A percentile compares a stretch with the other conserved stretches of the same genome.
Evolutionary conservation across 1,284 basidiomycete species (phyloP).

Genomic region (Marasmius sp.): DNA sequence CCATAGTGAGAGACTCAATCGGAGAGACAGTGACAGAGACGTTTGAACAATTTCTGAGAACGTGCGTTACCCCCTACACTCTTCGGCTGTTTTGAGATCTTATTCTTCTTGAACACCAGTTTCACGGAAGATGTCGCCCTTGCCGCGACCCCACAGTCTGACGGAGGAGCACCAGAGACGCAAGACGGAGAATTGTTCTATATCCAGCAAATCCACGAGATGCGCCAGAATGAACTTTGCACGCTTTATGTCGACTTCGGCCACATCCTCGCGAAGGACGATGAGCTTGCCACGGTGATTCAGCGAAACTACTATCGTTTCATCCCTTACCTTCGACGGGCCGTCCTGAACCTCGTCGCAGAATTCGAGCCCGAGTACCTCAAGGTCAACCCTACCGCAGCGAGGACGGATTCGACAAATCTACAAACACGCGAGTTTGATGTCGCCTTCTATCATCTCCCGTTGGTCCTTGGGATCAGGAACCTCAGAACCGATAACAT

Average conservation of each 20-base stretch:
- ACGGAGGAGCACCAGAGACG: constrained; percentile 56
- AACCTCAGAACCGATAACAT: constrained; percentile 92
- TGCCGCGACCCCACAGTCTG: constrained; percentile 72
- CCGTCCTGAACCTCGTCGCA: constrained; percentile 86
- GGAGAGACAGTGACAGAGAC: constrained; percentile 91
- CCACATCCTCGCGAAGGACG: constrained; percentile 88
- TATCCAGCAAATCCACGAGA: constrained; percentile 88
- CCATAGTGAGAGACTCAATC: constrained; percentile 87
- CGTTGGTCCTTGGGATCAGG: constrained; percentile 93
- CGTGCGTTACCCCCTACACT: constrained; percentile 50
- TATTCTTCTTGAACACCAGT: constrained; percentile 39
- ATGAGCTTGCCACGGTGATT: constrained; percentile 90
- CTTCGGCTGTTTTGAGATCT: constrained; percentile 1
- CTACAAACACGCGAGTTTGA: constrained; percentile 92
- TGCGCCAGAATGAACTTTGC: constrained; percentile 91
- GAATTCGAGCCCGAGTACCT: constrained; percentile 91
- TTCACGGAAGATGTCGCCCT: constrained; percentile 81
- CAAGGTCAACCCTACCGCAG: constrained; percentile 83
- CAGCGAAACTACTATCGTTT: constrained; percentile 96
- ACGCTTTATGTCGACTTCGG: constrained; percentile 96
- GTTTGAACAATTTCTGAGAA: constrained; percentile 89
- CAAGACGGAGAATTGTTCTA: constrained; percentile 74
- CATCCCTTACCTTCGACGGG: constrained; percentile 90
- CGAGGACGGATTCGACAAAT: constrained; percentile 79
- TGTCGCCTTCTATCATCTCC: constrained; percentile 95